A percentile compares a stretch with the other conserved stretches of the same genome.
These are phyloP conservation scores for Crithidia sp. DNA, from an alignment of 208 protist genomes.

Conservation along the genomic window DNA sequence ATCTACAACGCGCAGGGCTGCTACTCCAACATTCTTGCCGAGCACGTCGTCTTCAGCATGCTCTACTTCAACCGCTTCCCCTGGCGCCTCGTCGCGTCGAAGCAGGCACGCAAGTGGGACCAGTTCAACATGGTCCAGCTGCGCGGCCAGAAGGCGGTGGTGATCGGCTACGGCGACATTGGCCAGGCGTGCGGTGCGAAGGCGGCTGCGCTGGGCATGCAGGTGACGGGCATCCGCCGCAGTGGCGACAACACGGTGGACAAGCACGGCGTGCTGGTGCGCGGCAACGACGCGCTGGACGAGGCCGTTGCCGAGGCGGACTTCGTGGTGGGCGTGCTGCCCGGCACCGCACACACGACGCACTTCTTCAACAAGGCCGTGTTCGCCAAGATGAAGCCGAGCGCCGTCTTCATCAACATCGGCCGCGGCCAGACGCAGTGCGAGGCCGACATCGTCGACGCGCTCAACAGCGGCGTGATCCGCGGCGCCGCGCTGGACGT, in stretches of 20 bases:
- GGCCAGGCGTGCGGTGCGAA: conserved; percentile 55
- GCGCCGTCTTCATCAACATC: conserved; percentile 87
- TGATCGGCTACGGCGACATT: conserved; percentile 89
- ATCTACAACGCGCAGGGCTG: conserved; percentile 77
- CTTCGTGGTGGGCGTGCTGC: conserved; percentile 88
- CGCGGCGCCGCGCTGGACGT: conserved; percentile 82
- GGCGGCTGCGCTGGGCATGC: conserved; percentile 62
- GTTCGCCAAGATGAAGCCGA: conserved; percentile 84
- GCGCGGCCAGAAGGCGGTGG: conserved; percentile 60
- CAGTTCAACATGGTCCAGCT: conserved; percentile 64
- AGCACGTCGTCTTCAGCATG: conserved; percentile 80
- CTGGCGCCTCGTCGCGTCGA: conserved; percentile 57
- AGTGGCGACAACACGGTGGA: conserved; percentile 44
- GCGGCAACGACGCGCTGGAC: conserved; percentile 49
- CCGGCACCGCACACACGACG: conserved; percentile 61
- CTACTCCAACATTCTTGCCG: conserved; percentile 71
- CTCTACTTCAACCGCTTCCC: conserved; percentile 87
- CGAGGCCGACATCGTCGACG: conserved; percentile 69
- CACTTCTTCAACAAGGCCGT: conserved; percentile 81
- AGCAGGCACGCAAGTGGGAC: conserved; percentile 71
- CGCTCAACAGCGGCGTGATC: conserved; percentile 66
- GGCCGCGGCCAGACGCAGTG: conserved; percentile 74
- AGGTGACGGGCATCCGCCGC: conserved; percentile 76
- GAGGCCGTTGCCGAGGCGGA: conserved; percentile 71
- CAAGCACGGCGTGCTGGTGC: conserved; percentile 62